These are phyloP conservation scores for Rhizophora apiculata DNA, from an alignment of 345 rosid genomes.

Conservation along the genomic window DNA sequence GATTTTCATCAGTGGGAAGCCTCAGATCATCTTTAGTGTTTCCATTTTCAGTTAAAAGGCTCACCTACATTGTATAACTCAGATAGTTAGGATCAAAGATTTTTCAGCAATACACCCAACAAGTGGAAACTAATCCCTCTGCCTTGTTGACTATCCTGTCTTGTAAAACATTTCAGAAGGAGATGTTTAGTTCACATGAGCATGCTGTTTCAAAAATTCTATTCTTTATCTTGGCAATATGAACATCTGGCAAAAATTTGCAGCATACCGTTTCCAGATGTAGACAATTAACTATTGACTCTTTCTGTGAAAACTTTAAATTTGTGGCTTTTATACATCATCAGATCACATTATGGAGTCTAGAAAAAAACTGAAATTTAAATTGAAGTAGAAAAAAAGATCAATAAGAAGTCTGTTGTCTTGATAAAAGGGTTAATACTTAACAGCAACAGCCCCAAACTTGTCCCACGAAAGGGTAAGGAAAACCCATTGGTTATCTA, in stretches of 20 bases:
- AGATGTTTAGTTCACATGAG: not conserved
- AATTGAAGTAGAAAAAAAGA: too few relatives aligned
- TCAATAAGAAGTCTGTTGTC: too few relatives aligned
- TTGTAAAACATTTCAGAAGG: not conserved
- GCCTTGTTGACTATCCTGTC: not conserved
- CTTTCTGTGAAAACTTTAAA: not conserved
- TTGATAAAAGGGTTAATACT: too few relatives aligned
- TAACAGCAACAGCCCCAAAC: not conserved
- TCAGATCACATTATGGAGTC: not conserved
- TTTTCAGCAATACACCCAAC: not conserved
- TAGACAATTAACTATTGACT: not conserved
- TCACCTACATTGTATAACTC: slow-evolving; percentile 11
- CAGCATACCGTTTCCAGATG: not conserved
- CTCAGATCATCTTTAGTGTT: slow-evolving; percentile 21
- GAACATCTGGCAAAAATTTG: not conserved
- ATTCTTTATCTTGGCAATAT: not conserved
- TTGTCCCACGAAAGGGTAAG: not conserved
- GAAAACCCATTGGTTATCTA: not conserved
- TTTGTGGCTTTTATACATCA: not conserved
- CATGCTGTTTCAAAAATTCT: not conserved
- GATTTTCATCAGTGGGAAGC: slow-evolving; percentile 22
- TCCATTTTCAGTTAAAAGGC: slow-evolving; percentile 16
- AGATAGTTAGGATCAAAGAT: slow-evolving; percentile 3
- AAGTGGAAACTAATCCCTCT: not conserved
- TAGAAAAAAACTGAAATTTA: too few relatives aligned